Percentiles rank a stretch among this genome's conserved stretches.
phyloP scores from a whole-genome alignment of 164 flowering plant genomes.

The Chimonanthus salicifolius region DNA sequence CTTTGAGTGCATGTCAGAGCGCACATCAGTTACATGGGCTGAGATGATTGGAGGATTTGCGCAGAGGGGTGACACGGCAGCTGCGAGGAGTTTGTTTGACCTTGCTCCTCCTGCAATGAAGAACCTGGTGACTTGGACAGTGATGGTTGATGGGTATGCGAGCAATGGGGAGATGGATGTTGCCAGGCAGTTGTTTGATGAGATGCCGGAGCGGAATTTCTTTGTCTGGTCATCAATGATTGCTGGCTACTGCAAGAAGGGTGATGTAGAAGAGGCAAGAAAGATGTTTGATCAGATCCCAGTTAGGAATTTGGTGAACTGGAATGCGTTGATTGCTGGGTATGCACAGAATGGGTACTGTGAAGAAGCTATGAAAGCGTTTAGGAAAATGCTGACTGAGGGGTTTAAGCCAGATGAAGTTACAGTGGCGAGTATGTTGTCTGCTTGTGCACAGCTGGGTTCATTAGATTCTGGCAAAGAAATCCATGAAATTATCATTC shows the following conservation, averaged over 20 bases:
- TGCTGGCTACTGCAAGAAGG: constrained; percentile 62
- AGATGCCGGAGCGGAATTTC: constrained; percentile 53
- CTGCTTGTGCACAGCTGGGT: constrained; percentile 74
- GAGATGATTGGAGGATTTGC: constrained; percentile 70
- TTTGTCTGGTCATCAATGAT: constrained; percentile 72
- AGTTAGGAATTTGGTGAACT: constrained; percentile 54
- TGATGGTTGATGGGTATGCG: constrained; percentile 71
- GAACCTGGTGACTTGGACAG: constrained; percentile 74
- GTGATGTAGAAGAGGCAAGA: constrained; percentile 44
- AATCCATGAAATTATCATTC: constrained; percentile 35
- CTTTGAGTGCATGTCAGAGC: constrained; percentile 39
- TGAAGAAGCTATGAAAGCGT: constrained; percentile 54
- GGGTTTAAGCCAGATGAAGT: constrained; percentile 67
- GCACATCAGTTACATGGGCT: constrained; percentile 53
- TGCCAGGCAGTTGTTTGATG: constrained; percentile 57
- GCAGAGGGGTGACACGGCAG: constrained; percentile 33
- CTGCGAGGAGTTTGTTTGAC: constrained; percentile 56
- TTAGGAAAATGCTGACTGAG: constrained; percentile 42
- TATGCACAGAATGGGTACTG: constrained; percentile 61
- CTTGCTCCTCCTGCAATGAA: constrained; percentile 39
- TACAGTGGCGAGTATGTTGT: constrained; percentile 45
- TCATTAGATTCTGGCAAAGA: constrained; percentile 49
- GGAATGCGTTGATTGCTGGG: constrained; percentile 73
- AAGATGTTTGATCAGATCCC: constrained; percentile 46
- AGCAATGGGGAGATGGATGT: constrained; percentile 59